Percentiles rank a stretch among this genome's conserved stretches.
phyloP scores from a whole-genome alignment of 805 yeast species.

The Clavispora santaluciae region DNA sequence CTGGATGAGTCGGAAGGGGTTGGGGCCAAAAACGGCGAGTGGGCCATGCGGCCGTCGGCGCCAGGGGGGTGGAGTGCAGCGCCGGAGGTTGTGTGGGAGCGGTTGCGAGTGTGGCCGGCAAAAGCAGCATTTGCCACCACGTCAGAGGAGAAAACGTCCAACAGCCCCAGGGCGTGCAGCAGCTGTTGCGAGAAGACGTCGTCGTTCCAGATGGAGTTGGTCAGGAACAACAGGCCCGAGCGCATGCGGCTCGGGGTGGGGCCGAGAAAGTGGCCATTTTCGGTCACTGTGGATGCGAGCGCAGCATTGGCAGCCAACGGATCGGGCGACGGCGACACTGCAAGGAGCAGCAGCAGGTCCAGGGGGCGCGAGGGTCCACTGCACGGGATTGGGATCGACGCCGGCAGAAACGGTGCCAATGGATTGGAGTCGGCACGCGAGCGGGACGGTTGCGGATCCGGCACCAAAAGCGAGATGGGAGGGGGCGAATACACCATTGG shows the following conservation, averaged over 20 bases:
- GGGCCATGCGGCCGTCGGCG: slow-evolving; percentile 16
- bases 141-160: slow-evolving; percentile 12
- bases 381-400: background rate
- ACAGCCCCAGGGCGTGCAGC: slow-evolving; percentile 8
- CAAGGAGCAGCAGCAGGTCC: slow-evolving; percentile 13
- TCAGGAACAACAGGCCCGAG: slow-evolving; percentile 50
- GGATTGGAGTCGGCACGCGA: slow-evolving; percentile 9
- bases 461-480: slow-evolving; percentile 9
- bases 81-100: slow-evolving; percentile 51
- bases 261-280: slow-evolving; percentile 1
- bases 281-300: background rate
- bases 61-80: slow-evolving; percentile 17
- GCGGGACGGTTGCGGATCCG: slow-evolving; percentile 1
- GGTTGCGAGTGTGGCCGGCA: slow-evolving; percentile 19
- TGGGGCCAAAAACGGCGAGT: slow-evolving; percentile 21
- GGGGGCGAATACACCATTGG: slow-evolving; percentile 6
- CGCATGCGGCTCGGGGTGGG: slow-evolving; percentile 35
- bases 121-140: slow-evolving; percentile 12
- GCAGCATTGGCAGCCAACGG: background rate
- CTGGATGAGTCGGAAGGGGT: slow-evolving; percentile 24
- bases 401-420: slow-evolving; percentile 3
- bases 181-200: slow-evolving; percentile 22
- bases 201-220: slow-evolving; percentile 58
- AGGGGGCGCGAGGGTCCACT: background rate
- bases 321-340: slow-evolving; percentile 5